Evolutionary conservation across 2,329 filamentous ascomycete species (phyloP), one percentile per base, ranked within the genome.

Genomic region (Colletotrichum limetticola): DNA sequence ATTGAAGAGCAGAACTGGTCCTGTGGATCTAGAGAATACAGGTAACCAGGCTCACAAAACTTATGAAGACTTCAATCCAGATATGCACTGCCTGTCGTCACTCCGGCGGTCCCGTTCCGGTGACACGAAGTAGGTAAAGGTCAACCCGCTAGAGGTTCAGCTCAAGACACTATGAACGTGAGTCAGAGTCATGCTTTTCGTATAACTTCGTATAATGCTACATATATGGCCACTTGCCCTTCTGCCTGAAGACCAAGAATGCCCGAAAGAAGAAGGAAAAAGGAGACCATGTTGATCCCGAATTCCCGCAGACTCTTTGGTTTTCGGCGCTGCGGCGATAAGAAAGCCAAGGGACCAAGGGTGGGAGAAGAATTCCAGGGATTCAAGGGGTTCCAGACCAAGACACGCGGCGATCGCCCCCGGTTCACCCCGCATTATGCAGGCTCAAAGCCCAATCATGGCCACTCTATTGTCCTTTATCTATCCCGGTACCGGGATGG

Each of bases 391-490:
- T 42, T 65, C 46, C 55, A 37, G 70, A 49, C 70, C 59, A 46
- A 30, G 55, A 61, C 52, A 22, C 55, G 37, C 46, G 46, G 32
- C 35, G 60, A 70, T 57, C 60, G 5, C 7, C 55, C 19, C 24
- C 22, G n/a, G 35, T 49, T 12, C 35, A 65, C 70, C 70, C 70
- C 70, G 70, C 70, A 70, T 65, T 61, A 53, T 61, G 55, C 55
- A 56, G 28, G 32, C 26, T 30, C 32, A 22, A 16, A 16, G 35
- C 4, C 70, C 70, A 72, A 72, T 66, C 14, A 65, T n/a, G 19
- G 12, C 5, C 22, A n/a, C 3, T 49, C 30, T n/a, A 11, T 46
- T 32, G 53, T 52, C 53, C 49, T 65, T 30, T 72, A 66, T 72
- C 70, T 65, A 30, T 59, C 32, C 32, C 59, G 9, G 32, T 55